These are phyloP conservation scores for Diphasiastrum complanatum DNA, from an alignment of 83 land plant species.

Conservation along the genomic window DNA sequence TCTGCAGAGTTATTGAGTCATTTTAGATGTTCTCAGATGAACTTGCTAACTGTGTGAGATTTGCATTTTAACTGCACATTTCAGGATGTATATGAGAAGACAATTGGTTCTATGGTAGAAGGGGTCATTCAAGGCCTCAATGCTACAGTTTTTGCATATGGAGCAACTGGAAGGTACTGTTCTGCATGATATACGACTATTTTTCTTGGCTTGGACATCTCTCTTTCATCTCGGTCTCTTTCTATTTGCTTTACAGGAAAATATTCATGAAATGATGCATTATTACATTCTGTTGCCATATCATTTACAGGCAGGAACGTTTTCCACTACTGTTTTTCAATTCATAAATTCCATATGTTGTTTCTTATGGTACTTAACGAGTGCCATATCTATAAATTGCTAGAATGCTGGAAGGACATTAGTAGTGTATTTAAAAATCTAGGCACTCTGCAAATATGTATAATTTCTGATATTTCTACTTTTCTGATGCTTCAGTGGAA, in stretches of 20 bases:
- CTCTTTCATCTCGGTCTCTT: neutral
- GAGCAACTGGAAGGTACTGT: slow-evolving; percentile 93
- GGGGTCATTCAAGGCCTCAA: slow-evolving; percentile 91
- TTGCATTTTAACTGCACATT: slow-evolving; percentile 1
- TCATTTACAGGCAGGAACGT: too few relatives aligned
- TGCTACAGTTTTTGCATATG: slow-evolving; percentile 96
- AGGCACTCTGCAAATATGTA: neutral
- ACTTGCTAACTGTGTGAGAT: neutral
- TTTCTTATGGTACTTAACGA: too few relatives aligned
- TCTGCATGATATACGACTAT: neutral
- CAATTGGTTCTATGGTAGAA: slow-evolving; percentile 57
- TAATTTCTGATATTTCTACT: slow-evolving; percentile 1
- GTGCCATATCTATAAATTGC: too few relatives aligned
- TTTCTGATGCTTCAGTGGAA: slow-evolving; percentile 92
- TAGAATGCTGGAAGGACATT: too few relatives aligned
- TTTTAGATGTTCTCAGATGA: too few relatives aligned
- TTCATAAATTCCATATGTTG: too few relatives aligned
- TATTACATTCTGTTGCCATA: too few relatives aligned
- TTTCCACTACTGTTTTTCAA: too few relatives aligned
- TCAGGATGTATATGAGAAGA: slow-evolving; percentile 70
- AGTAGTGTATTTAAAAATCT: neutral
- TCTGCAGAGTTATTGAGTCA: too few relatives aligned
- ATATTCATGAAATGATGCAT: too few relatives aligned
- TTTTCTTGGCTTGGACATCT: slow-evolving; percentile 12
- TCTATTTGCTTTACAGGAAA: neutral